phyloP scores from a whole-genome alignment of 331 rosid species.

The Malus hybrid region DNA sequence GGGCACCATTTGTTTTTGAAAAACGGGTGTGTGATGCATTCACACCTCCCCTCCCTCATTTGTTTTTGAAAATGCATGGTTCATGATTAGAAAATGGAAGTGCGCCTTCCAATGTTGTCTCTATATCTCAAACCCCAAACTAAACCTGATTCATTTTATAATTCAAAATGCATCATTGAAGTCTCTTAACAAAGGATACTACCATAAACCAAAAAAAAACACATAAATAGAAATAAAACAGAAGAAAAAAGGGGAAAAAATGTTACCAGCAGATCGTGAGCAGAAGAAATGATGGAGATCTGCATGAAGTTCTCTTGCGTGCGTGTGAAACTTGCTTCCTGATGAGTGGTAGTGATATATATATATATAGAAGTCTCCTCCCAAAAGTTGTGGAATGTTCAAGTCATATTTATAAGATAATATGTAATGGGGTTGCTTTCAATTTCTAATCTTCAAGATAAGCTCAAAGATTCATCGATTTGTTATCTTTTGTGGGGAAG shows the following conservation, averaged over 20 bases:
- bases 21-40: neutral
- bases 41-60: neutral
- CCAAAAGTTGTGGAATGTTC: neutral
- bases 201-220: neutral
- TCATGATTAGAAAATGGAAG: neutral
- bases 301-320: neutral
- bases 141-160: neutral
- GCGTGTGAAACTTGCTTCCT: neutral
- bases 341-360: neutral
- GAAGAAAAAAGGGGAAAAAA: neutral
- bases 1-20: no score
- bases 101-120: neutral
- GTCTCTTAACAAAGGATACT: neutral
- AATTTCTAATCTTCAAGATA: neutral
- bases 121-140: neutral
- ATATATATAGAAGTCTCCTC: neutral
- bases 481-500: neutral
- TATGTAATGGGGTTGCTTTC: neutral
- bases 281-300: neutral
- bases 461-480: conserved; percentile 5
- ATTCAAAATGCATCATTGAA: neutral
- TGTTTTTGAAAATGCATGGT: neutral
- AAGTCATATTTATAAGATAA: neutral
- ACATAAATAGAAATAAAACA: neutral
- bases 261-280: neutral